Conservation (phyloP, 1,284 basidiomycete genomes). For the Cutaneotrichosporon cavernicola region DNA sequence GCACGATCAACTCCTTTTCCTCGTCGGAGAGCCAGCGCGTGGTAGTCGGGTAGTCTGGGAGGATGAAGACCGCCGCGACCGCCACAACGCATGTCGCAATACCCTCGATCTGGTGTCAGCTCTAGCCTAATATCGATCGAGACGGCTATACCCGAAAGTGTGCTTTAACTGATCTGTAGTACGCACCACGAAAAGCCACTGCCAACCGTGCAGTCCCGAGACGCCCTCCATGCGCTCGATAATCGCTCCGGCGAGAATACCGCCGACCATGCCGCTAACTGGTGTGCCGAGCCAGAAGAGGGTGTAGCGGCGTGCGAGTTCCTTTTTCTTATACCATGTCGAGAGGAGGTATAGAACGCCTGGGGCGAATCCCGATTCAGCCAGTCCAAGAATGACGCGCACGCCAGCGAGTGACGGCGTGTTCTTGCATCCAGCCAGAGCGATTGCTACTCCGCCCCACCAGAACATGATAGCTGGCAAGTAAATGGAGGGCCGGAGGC, state of each 20-base stretch:
- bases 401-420: conserved; percentile 22
- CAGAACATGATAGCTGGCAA: conserved; percentile 31
- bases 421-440: conserved; percentile 16
- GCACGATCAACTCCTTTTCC: conserved; percentile 21
- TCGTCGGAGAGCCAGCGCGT: conserved; percentile 41
- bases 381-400: conserved; percentile 31
- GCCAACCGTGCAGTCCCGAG: conserved; percentile 18
- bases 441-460: conserved; percentile 27
- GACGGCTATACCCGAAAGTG: neutral
- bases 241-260: conserved; percentile 35
- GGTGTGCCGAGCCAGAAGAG: conserved; percentile 27
- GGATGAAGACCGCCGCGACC: conserved; percentile 28
- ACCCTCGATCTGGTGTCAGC: conserved; percentile 49
- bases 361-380: conserved; percentile 39
- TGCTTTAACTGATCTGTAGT: neutral
- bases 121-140: conserved; percentile 7
- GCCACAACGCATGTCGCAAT: conserved; percentile 14
- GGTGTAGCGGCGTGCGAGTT: conserved; percentile 30
- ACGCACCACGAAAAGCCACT: conserved; percentile 24
- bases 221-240: conserved; percentile 20
- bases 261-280: conserved; percentile 32
- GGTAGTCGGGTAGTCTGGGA: conserved; percentile 42
- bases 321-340: conserved; percentile 32
- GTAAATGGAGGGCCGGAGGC: conserved; percentile 29
- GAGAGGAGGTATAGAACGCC: conserved; percentile 31